Evolutionary conservation across 2,329 filamentous ascomycete genomes (phyloP).

Genomic region (Trichophyton benhamiae): DNA sequence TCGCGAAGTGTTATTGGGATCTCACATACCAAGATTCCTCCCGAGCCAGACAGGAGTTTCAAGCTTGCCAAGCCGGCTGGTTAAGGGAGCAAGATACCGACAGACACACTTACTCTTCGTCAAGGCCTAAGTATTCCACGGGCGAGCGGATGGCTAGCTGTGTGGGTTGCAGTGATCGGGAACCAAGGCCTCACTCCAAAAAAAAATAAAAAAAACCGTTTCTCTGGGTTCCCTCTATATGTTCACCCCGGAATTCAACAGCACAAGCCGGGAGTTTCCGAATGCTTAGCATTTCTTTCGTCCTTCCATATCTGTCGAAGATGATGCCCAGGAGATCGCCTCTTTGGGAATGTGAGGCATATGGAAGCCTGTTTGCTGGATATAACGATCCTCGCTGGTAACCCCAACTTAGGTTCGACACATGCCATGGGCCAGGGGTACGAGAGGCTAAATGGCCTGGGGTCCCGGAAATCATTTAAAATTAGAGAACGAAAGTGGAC

Average conservation of each 20-base stretch:
- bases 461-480: background rate
- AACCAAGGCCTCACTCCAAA: too few species aligned
- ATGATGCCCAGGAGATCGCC: background rate
- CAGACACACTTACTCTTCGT: background rate
- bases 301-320: background rate
- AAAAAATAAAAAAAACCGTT: too few species aligned
- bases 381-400: background rate
- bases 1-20: background rate
- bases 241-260: background rate
- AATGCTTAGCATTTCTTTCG: background rate
- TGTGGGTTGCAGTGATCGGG: too few species aligned
- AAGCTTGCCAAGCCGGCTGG: background rate
- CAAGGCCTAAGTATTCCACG: background rate
- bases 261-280: background rate
- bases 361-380: background rate
- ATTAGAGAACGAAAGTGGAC: background rate
- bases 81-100: background rate
- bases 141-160: background rate
- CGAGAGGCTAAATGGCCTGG: background rate
- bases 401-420: background rate
- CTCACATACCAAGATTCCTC: background rate
- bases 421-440: background rate
- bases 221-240: background rate
- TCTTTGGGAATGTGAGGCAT: background rate
- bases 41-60: background rate